phyloP scores from a whole-genome alignment of 306 rosid genomes.

The Mimosa bimucronata region DNA sequence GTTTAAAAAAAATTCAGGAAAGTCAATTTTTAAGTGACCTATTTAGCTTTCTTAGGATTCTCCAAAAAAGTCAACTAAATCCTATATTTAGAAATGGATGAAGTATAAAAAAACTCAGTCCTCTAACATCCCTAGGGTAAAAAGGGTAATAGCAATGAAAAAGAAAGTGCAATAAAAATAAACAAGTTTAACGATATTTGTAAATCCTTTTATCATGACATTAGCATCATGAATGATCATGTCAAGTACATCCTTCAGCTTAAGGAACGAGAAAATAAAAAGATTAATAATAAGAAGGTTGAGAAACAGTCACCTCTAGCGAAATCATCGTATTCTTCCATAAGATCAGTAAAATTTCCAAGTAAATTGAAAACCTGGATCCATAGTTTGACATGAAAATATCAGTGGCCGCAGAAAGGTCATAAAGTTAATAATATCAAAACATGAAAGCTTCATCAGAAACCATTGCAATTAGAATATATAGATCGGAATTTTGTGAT shows the following conservation, averaged over 20 bases:
- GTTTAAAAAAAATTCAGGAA: no score
- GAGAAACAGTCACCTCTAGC: conserved; percentile 39
- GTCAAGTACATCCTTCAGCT: conserved; percentile 40
- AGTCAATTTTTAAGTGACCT: no score
- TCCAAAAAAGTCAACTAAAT: no score
- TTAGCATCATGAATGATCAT: no score
- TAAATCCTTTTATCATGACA: no score
- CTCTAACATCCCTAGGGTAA: no score
- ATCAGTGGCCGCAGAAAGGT: conserved; percentile 12
- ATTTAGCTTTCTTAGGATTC: no score
- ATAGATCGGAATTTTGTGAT: background rate
- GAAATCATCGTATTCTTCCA: conserved; percentile 76
- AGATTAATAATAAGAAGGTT: background rate
- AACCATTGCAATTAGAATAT: background rate
- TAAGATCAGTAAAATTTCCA: conserved; percentile 85
- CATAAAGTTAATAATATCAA: conserved; percentile 11
- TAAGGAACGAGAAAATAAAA: conserved; percentile 31
- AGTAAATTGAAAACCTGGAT: conserved; percentile 79
- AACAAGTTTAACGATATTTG: no score
- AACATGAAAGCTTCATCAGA: background rate
- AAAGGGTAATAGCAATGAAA: no score
- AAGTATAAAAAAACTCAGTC: no score
- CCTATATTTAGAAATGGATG: no score
- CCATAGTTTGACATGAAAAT: conserved; percentile 25
- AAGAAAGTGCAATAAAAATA: no score